These are phyloP conservation scores for Pholiota conissans DNA, from an alignment of 768 basidiomycete species.

Conservation along the genomic window DNA sequence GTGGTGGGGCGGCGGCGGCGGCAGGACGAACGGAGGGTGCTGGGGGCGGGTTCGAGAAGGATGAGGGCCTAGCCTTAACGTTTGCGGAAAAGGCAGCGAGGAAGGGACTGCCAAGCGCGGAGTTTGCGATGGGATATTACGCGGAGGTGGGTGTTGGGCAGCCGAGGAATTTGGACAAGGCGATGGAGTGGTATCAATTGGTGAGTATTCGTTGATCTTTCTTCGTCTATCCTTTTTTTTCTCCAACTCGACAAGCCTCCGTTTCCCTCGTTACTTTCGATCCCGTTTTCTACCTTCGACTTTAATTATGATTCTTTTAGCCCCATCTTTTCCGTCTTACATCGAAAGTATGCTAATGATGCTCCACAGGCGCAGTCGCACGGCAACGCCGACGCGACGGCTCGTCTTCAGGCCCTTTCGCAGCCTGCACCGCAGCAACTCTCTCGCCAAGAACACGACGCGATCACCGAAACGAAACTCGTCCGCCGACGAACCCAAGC, in stretches of 20 bases:
- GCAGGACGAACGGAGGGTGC: conserved; percentile 23
- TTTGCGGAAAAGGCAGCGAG: conserved; percentile 88
- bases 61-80: conserved; percentile 80
- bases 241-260: too few relatives aligned
- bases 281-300: too few relatives aligned
- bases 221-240: background rate
- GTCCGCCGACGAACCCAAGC: conserved; percentile 80
- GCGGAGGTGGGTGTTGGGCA: conserved; percentile 90
- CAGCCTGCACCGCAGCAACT: conserved; percentile 62
- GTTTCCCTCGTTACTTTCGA: too few relatives aligned
- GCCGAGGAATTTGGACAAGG: conserved; percentile 56
- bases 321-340: background rate
- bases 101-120: conserved; percentile 76
- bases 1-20: conserved; percentile 33
- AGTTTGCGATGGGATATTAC: conserved; percentile 97
- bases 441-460: conserved; percentile 79
- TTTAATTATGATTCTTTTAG: background rate
- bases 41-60: conserved; percentile 73
- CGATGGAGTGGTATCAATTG: conserved; percentile 76
- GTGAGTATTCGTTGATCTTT: conserved; percentile 19
- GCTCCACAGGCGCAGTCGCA: conserved; percentile 64
- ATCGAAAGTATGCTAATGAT: background rate
- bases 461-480: conserved; percentile 74
- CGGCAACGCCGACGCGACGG: conserved; percentile 78
- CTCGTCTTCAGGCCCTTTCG: conserved; percentile 69